Evolutionary conservation across 2,329 filamentous ascomycete species (phyloP).

Genomic region (Colletotrichum spaethianum): DNA sequence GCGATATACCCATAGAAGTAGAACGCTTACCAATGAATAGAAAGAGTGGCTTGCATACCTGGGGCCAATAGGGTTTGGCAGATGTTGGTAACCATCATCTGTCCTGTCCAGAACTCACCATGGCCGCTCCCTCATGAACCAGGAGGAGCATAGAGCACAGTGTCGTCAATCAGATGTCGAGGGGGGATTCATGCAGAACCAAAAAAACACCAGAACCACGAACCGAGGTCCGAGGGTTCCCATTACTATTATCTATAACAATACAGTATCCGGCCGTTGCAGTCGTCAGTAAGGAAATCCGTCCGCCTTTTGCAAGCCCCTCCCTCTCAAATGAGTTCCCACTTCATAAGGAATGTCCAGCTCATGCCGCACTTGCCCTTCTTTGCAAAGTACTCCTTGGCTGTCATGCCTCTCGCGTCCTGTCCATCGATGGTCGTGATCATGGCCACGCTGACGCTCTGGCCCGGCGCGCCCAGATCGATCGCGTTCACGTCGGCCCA

Average conservation of each 20-base stretch:
- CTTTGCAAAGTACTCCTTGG: slow-evolving; percentile 61
- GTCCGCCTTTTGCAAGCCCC: not conserved
- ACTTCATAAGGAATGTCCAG: slow-evolving; percentile 61
- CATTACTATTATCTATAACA: slow-evolving; percentile 32
- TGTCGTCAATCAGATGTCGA: not conserved
- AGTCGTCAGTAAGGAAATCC: slow-evolving; percentile 10
- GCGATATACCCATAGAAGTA: slow-evolving; percentile 8
- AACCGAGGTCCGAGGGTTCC: not conserved
- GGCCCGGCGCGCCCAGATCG: slow-evolving; percentile 78
- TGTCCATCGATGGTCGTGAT: slow-evolving; percentile 66
- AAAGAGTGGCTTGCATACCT: not conserved
- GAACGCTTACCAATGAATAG: not conserved
- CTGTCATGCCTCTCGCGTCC: slow-evolving; percentile 64
- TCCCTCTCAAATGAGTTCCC: slow-evolving; percentile 61
- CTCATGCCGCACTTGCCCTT: slow-evolving; percentile 61
- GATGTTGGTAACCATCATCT: too few species aligned
- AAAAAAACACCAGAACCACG: not conserved
- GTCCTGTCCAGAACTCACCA: not conserved
- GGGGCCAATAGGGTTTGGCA: not conserved
- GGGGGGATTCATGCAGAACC: not conserved
- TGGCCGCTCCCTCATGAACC: not conserved
- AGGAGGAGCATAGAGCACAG: not conserved
- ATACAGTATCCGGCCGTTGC: slow-evolving; percentile 21
- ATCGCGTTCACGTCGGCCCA: slow-evolving; percentile 81
- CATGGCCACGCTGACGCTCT: slow-evolving; percentile 75